Conservation (phyloP, 176 grass and related monocot species). For the Triticum aestivum region DNA sequence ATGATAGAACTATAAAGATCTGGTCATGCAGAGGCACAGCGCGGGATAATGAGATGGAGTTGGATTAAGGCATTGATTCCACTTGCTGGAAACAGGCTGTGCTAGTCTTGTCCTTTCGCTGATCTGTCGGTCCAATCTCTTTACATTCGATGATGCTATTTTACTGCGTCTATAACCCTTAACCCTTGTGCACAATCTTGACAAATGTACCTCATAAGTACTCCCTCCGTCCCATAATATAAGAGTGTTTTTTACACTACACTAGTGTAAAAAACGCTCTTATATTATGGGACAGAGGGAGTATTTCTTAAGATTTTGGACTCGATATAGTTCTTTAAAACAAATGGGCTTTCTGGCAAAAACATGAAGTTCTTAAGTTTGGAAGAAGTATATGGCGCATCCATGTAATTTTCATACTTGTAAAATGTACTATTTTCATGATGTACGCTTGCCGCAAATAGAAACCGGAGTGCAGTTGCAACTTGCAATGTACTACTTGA, state of each 20-base stretch:
- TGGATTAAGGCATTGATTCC: slow-evolving; percentile 50
- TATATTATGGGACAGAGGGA: no score
- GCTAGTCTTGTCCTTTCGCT: neutral
- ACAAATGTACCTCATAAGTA: neutral
- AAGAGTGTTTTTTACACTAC: no score
- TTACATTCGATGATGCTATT: slow-evolving; percentile 12
- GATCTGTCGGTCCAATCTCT: neutral
- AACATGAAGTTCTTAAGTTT: neutral
- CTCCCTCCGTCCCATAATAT: no score
- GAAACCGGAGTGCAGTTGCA: no score
- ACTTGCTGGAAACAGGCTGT: neutral
- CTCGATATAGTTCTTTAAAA: neutral
- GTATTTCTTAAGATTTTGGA: neutral
- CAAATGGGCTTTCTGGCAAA: neutral
- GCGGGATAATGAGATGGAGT: slow-evolving; percentile 72
- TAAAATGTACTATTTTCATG: no score
- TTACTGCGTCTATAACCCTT: slow-evolving; percentile 21
- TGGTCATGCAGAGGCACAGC: slow-evolving; percentile 63
- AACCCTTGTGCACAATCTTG: neutral
- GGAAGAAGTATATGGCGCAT: neutral
- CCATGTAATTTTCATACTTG: neutral
- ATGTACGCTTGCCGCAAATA: no score
- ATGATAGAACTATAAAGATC: slow-evolving; percentile 95
- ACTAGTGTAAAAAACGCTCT: no score
- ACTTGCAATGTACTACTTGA: no score